Evolutionary conservation across 768 basidiomycete genomes (phyloP).

Genomic region (Kwoniella dejecticola): DNA sequence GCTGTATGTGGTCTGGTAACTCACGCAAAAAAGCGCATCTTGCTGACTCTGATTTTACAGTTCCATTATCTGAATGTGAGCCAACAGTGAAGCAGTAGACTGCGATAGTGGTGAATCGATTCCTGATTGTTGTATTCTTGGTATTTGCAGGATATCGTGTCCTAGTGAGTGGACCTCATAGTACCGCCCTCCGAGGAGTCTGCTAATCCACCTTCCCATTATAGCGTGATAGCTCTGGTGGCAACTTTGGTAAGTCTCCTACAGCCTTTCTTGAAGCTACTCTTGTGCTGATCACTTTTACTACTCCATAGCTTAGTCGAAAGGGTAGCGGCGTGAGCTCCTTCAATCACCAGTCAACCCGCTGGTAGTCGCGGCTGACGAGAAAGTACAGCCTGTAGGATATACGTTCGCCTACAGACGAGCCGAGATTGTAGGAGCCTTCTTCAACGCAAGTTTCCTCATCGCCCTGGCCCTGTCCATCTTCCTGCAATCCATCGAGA

Average conservation of each 20-base stretch:
- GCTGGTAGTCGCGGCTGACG: constrained; percentile 22
- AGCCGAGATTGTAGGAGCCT: constrained; percentile 63
- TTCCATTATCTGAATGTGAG: constrained; percentile 65
- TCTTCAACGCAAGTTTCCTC: constrained; percentile 64
- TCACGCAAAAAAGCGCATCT: background rate
- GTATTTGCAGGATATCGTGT: constrained; percentile 10
- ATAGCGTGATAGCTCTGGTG: background rate
- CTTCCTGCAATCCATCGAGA: constrained; percentile 62
- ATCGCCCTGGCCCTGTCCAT: constrained; percentile 63
- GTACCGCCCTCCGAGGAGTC: constrained; percentile 54
- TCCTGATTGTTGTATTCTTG: background rate
- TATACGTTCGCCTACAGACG: constrained; percentile 65
- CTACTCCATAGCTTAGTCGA: background rate
- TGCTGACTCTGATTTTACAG: constrained; percentile 46
- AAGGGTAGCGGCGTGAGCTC: background rate
- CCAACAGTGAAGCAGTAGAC: background rate
- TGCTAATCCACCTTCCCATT: background rate
- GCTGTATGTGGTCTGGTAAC: constrained; percentile 57
- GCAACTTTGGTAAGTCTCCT: constrained; percentile 1
- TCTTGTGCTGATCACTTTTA: background rate
- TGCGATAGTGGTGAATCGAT: background rate
- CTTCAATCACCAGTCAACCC: background rate
- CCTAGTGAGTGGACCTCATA: constrained; percentile 11
- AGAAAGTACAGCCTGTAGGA: constrained; percentile 57
- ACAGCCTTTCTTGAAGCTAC: no score